Evolutionary conservation across 345 rosid genomes (phyloP).

Genomic region (Chamaenerion angustifolium): DNA sequence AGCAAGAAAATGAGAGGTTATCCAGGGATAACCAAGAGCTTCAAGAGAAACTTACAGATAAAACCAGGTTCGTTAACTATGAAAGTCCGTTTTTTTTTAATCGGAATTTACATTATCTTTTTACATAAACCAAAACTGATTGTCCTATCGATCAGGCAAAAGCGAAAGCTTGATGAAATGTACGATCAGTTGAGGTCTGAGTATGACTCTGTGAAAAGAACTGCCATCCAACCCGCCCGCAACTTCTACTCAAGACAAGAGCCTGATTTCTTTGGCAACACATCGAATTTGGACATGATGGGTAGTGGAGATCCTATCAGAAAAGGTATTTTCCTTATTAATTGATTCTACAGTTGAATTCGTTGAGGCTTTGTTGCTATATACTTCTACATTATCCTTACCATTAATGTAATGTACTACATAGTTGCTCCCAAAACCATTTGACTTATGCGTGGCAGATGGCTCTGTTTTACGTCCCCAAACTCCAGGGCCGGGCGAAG

Average conservation of each 20-base stretch:
- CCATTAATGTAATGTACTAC: too few relatives aligned
- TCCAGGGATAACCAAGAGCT: conserved; percentile 92
- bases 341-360: too few relatives aligned
- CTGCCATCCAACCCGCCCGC: conserved; percentile 67
- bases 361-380: too few relatives aligned
- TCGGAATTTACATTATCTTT: neutral
- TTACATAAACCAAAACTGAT: neutral
- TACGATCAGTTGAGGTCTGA: conserved; percentile 81
- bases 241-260: conserved; percentile 60
- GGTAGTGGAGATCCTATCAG: conserved; percentile 42
- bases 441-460: conserved; percentile 83
- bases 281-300: conserved; percentile 34
- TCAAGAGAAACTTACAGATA: conserved; percentile 88
- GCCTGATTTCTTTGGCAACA: conserved; percentile 55
- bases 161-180: conserved; percentile 98
- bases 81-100: neutral
- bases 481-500: conserved; percentile 95
- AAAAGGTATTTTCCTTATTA: conserved; percentile 38
- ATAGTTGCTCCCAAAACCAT: conserved; percentile 38
- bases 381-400: too few relatives aligned
- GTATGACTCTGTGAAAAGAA: conserved; percentile 56
- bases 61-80: conserved; percentile 43
- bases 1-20: conserved; percentile 73
- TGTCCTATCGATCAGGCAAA: conserved; percentile 43
- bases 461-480: conserved; percentile 65